Evolutionary conservation across 2,329 filamentous ascomycete species (phyloP).

Genomic region (Neonectria coccinea): DNA sequence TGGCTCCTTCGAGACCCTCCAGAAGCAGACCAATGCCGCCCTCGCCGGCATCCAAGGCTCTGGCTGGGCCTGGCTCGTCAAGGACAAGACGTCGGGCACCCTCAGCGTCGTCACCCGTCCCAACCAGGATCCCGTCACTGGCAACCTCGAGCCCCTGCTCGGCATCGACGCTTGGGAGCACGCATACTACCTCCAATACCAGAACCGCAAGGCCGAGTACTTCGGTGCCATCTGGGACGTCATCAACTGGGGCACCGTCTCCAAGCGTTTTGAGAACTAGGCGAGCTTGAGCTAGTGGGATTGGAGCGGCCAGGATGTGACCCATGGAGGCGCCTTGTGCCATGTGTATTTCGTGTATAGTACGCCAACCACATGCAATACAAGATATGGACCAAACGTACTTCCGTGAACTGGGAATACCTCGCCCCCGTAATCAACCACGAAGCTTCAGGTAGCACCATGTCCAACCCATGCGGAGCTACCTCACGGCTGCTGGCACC

Average conservation of each 20-base stretch:
- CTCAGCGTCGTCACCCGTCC: conserved; percentile 76
- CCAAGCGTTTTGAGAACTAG: conserved; percentile 75
- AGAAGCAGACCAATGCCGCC: conserved; percentile 74
- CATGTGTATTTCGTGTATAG: conserved; percentile 35
- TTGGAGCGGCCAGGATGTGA: conserved; percentile 5
- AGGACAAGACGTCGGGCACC: conserved; percentile 72
- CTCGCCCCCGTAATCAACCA: not conserved
- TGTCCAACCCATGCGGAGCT: not conserved
- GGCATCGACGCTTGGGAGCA: conserved; percentile 98
- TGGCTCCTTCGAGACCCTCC: conserved; percentile 73
- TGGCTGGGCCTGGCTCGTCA: conserved; percentile 91
- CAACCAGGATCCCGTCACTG: conserved; percentile 91
- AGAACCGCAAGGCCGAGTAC: conserved; percentile 98
- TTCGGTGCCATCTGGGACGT: conserved; percentile 95
- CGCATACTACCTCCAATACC: conserved; percentile 94
- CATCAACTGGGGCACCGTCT: conserved; percentile 93
- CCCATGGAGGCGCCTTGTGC: conserved; percentile 1
- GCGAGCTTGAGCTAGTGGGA: not conserved
- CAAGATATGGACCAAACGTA: conserved; percentile 30
- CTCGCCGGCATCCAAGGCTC: conserved; percentile 85
- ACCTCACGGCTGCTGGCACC: conserved; percentile 44
- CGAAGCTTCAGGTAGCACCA: not conserved
- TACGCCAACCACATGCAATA: conserved; percentile 28
- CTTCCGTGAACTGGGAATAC: conserved; percentile 19
- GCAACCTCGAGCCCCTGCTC: conserved; percentile 83